Percentiles rank a stretch among this genome's conserved stretches.
Evolutionary conservation across 129 eudicot genomes (phyloP).

Genomic region (Apium graveolens): DNA sequence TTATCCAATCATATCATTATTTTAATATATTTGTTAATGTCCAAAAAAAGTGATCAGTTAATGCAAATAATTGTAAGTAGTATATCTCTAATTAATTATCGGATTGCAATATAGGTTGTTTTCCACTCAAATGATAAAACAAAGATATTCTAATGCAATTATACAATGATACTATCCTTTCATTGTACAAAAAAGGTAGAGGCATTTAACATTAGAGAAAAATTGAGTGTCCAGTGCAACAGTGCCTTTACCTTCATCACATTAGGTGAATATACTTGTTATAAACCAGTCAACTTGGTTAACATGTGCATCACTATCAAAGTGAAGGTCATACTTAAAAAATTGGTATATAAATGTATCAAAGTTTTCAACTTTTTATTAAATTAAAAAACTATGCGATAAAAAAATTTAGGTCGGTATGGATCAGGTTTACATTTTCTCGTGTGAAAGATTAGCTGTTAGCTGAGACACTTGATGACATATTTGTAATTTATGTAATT

Average conservation of each 20-base stretch:
- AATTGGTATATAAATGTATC: not conserved
- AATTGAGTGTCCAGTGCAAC: not conserved
- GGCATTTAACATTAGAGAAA: not conserved
- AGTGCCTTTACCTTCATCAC: slow-evolving; percentile 80
- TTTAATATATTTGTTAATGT: too few species aligned
- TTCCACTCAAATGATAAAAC: not conserved
- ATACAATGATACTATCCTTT: not conserved
- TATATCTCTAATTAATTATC: too few species aligned
- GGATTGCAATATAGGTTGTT: not conserved
- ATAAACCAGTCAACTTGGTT: slow-evolving; percentile 18
- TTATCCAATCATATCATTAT: too few species aligned
- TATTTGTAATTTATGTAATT: not conserved
- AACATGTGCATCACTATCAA: slow-evolving; percentile 48
- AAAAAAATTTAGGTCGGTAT: not conserved
- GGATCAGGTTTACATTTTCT: not conserved
- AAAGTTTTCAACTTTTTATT: not conserved
- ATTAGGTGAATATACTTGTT: slow-evolving; percentile 87
- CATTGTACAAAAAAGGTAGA: not conserved
- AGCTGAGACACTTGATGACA: not conserved
- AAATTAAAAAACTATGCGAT: not conserved
- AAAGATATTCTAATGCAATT: not conserved
- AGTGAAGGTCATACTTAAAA: slow-evolving; percentile 1
- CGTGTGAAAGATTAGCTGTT: not conserved
- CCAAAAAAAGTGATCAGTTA: too few species aligned
- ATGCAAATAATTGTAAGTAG: too few species aligned